Conservation (phyloP, 2,329 filamentous ascomycete species). For the Stylonectria norvegica region DNA sequence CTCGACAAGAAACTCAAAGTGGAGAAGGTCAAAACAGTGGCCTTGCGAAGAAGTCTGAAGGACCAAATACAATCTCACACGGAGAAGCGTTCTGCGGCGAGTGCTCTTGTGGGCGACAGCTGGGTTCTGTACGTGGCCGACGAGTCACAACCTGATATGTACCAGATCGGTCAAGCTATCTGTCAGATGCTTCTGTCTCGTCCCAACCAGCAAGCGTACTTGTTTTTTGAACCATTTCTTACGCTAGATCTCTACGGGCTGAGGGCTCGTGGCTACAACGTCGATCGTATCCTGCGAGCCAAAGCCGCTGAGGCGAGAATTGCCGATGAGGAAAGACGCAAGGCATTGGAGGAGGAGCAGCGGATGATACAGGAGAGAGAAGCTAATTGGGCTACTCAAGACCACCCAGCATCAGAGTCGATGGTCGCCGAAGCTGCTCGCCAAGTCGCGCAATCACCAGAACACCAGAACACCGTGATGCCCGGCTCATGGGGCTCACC, state of each 20-base stretch:
- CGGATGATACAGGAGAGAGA: constrained; percentile 59
- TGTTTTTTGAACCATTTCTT: constrained; percentile 88
- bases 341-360: constrained; percentile 70
- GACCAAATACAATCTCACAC: constrained; percentile 64
- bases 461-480: constrained; percentile 50
- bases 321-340: constrained; percentile 76
- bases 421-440: constrained; percentile 38
- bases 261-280: constrained; percentile 88
- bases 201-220: constrained; percentile 82
- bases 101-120: constrained; percentile 49
- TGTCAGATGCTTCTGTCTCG: constrained; percentile 76
- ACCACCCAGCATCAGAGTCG: constrained; percentile 25
- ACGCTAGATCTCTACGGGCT: constrained; percentile 80
- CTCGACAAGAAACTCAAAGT: constrained; percentile 81
- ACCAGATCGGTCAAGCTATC: constrained; percentile 86
- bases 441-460: constrained; percentile 40
- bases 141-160: constrained; percentile 69
- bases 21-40: constrained; percentile 72
- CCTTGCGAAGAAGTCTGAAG: constrained; percentile 71
- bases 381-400: constrained; percentile 40
- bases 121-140: constrained; percentile 75
- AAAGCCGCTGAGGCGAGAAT: constrained; percentile 86
- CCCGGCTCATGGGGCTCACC: constrained; percentile 75
- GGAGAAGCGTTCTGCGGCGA: constrained; percentile 73
- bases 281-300: constrained; percentile 84